Evolutionary conservation across 202 grass and related monocot genomes (phyloP), one percentile per base, ranked within the genome.

Genomic region (Panicum virgatum): DNA sequence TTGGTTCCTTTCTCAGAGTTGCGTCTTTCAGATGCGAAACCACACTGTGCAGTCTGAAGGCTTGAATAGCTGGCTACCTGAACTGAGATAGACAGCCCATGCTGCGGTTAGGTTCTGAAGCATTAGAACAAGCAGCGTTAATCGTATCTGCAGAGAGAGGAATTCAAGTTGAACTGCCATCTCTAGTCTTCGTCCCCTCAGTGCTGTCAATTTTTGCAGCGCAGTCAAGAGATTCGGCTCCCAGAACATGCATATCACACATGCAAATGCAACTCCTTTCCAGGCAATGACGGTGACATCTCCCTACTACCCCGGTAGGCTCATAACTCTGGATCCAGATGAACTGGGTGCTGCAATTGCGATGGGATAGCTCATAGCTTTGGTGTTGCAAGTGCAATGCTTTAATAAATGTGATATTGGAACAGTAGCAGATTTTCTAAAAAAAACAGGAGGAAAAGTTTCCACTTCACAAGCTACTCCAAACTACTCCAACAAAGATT

Each of bases 311-410:
- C 20, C 45, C 15, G 80, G 6, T 34, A 69, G 57, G 75, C 63
- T 48, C 74, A 32, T 71, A 53, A 84, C 42, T 54, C 46, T 56
- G 22, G 9, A 56, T 70, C 66, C 46, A 53, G 38, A 70, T 47
- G 23, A 74, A 22, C 22, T 82, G 72, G 54, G 53, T 75, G 44
- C 27, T 62, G 53, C 71, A 36, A 77, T 61, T 60, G 40, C 77
- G 30, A 26, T 9, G 30, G 30, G 30, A 30, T 30, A 30, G 30
- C 30, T 30, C 30, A 62, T 50, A 72, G 27, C 19, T n/a, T 82
- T 62, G 70, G 40, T 73, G 52, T 34, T 63, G 64, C 72, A 37
- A 77, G 72, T 62, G 43, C 78, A 44, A 16, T 47, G 13, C 42
- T 62, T 62, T 34, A 36, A 36, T 42, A 43, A 59, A 26, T 38